Evolutionary conservation across 495 filamentous ascomycete species (phyloP).

Genomic region (Lepraria neglecta): DNA sequence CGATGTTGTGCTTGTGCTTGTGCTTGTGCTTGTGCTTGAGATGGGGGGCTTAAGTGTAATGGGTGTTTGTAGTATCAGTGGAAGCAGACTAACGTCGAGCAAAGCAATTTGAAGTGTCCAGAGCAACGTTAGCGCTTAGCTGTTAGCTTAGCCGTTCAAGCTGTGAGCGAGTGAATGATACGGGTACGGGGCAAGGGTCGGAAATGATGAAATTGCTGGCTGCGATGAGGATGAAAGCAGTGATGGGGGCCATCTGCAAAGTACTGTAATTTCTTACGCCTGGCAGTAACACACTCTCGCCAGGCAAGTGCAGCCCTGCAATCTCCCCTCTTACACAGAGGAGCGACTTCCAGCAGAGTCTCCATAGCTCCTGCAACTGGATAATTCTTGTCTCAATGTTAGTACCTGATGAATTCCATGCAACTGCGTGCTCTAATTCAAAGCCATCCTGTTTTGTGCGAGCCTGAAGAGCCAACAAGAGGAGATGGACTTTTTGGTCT

Average conservation of each 20-base stretch:
- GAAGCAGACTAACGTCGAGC: slow-evolving; percentile 1
- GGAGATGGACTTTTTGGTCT: too few relatives aligned
- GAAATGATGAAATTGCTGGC: neutral
- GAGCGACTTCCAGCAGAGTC: neutral
- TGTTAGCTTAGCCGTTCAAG: neutral
- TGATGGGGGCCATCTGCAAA: too few relatives aligned
- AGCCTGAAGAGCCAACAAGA: too few relatives aligned
- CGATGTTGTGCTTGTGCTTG: neutral
- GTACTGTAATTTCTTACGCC: too few relatives aligned
- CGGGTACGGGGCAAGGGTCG: neutral
- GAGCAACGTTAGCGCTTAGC: neutral
- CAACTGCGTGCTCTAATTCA: too few relatives aligned
- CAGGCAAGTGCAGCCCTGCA: slow-evolving; percentile 5
- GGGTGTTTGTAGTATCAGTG: neutral
- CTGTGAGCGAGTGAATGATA: slow-evolving; percentile 9
- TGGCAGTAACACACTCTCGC: too few relatives aligned
- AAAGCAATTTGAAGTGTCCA: neutral
- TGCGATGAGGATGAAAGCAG: neutral
- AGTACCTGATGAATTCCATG: too few relatives aligned
- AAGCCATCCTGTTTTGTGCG: too few relatives aligned
- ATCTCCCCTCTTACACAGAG: too few relatives aligned
- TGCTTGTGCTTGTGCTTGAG: neutral
- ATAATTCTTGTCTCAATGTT: too few relatives aligned
- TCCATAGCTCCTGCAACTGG: too few relatives aligned
- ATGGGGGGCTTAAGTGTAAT: neutral